phyloP scores from a whole-genome alignment of 495 filamentous ascomycete genomes.

The Talaromyces borbonicus region DNA sequence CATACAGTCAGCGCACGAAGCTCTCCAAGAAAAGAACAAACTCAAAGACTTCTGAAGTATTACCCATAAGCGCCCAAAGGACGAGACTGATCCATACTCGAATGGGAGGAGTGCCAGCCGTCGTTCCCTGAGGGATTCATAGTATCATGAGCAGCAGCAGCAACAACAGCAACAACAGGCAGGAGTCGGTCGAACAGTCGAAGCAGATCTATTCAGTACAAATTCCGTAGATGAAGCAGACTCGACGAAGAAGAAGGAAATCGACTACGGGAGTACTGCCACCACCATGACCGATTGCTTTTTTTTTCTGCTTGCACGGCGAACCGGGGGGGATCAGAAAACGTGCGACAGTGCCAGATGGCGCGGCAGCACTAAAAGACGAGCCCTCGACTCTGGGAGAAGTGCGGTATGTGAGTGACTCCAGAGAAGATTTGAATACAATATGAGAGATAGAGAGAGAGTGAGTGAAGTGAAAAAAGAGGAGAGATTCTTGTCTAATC shows the following conservation, averaged over 20 bases:
- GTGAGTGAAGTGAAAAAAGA: background rate
- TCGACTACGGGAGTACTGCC: slow-evolving; percentile 5
- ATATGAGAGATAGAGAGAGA: background rate
- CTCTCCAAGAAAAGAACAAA: background rate
- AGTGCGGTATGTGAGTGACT: background rate
- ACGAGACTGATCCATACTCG: slow-evolving; percentile 37
- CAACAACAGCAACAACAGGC: background rate
- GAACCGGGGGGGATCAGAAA: background rate
- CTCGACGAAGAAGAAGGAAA: background rate
- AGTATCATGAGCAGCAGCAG: slow-evolving; percentile 6
- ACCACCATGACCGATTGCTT: slow-evolving; percentile 3
- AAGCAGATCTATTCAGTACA: too few relatives aligned
- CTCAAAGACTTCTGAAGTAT: background rate
- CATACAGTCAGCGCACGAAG: slow-evolving; percentile 4
- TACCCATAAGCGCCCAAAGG: slow-evolving; percentile 38
- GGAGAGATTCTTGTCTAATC: slow-evolving; percentile 4
- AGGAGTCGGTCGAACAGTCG: too few relatives aligned
- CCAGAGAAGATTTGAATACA: too few relatives aligned
- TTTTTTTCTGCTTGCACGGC: background rate
- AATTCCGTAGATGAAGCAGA: too few relatives aligned
- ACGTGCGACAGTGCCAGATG: too few relatives aligned
- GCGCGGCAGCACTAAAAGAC: too few relatives aligned
- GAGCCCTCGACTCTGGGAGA: too few relatives aligned
- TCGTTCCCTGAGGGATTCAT: slow-evolving; percentile 40
- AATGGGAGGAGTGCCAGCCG: slow-evolving; percentile 39